Conservation (phyloP, 2,329 filamentous ascomycete species). For the Thelonectria discophora region DNA sequence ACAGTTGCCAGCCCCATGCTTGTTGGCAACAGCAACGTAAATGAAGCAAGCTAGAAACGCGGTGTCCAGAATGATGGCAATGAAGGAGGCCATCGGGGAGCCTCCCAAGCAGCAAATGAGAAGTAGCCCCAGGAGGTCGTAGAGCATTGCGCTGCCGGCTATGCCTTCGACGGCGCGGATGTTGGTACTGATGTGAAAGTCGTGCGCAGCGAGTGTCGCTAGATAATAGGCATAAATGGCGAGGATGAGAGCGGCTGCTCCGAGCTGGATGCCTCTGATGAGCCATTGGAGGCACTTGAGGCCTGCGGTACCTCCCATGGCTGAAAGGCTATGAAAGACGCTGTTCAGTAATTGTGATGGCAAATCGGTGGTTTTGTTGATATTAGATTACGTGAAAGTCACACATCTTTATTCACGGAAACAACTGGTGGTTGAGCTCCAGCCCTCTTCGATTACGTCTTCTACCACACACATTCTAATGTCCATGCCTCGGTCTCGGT, state of each 20-base stretch:
- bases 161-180: conserved; percentile 80
- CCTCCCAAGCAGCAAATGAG: conserved; percentile 82
- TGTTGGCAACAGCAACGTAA: conserved; percentile 79
- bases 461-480: not conserved
- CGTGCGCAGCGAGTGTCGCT: conserved; percentile 71
- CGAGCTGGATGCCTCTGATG: conserved; percentile 76
- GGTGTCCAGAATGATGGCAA: conserved; percentile 79
- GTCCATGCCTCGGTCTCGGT: not conserved
- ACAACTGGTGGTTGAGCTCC: not conserved
- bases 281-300: conserved; percentile 74
- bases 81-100: conserved; percentile 72
- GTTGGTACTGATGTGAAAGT: conserved; percentile 68
- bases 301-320: conserved; percentile 43
- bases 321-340: no score
- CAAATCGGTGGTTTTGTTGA: not conserved
- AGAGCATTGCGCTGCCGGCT: conserved; percentile 75
- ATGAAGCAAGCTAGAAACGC: conserved; percentile 79
- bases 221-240: conserved; percentile 86
- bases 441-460: not conserved
- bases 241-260: conserved; percentile 75
- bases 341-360: not conserved
- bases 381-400: not conserved
- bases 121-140: conserved; percentile 74
- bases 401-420: not conserved
- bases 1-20: conserved; percentile 73